These are phyloP conservation scores for Funneliformis geosporum DNA, from an alignment of 192 early-diverging fungal genomes.

Conservation along the genomic window DNA sequence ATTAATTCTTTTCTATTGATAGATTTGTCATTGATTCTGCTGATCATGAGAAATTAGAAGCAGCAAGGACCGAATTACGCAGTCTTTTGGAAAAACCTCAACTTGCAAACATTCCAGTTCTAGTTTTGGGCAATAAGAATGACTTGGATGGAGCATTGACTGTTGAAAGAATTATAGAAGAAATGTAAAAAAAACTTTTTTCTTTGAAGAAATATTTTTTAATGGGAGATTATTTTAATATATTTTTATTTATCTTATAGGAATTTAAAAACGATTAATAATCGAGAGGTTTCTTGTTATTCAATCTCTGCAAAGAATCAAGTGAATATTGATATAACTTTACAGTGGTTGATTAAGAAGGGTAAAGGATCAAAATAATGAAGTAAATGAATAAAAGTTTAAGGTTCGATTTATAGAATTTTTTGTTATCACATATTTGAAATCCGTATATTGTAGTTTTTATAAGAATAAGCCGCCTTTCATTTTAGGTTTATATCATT, in stretches of 20 bases:
- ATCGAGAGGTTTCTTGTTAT: slow-evolving; percentile 96
- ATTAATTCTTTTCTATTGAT: slow-evolving; percentile 27
- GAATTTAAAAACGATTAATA: slow-evolving; percentile 83
- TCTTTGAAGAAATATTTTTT: background rate
- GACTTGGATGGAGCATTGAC: slow-evolving; percentile 86
- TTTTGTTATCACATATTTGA: background rate
- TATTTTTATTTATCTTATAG: slow-evolving; percentile 42
- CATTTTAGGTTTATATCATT: no score
- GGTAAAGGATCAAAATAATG: slow-evolving; percentile 48
- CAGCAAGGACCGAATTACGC: slow-evolving; percentile 89
- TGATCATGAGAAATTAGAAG: slow-evolving; percentile 90
- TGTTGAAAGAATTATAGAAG: slow-evolving; percentile 89
- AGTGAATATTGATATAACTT: slow-evolving; percentile 95
- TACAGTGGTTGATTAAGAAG: slow-evolving; percentile 95
- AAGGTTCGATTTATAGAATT: background rate
- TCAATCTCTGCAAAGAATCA: slow-evolving; percentile 98
- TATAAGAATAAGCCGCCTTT: no score
- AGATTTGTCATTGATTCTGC: slow-evolving; percentile 97
- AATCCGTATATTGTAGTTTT: no score
- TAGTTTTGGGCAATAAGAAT: slow-evolving; percentile 98
- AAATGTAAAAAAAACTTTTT: slow-evolving; percentile 63
- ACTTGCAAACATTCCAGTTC: slow-evolving; percentile 90
- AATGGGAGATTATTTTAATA: slow-evolving; percentile 11
- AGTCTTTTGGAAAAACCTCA: slow-evolving; percentile 91
- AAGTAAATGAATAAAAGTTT: background rate